Conservation (phyloP, 2,329 filamentous ascomycete species). For the Hansfordia pulvinata region DNA sequence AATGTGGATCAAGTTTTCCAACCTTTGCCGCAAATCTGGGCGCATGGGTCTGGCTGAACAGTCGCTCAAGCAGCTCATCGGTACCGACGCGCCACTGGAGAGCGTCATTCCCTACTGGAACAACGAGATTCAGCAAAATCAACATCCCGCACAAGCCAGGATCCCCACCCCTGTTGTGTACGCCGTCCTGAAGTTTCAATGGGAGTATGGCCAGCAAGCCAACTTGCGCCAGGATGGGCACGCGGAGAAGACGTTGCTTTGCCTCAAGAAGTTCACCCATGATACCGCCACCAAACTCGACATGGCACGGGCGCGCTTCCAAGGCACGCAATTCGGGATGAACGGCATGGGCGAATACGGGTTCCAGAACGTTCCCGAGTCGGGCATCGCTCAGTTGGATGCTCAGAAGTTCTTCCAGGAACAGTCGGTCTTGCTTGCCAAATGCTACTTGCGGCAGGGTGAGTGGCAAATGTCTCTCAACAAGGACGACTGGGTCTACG, state of each 20-base stretch:
- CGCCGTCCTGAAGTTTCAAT: slow-evolving; percentile 93
- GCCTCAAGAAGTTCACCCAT: slow-evolving; percentile 45
- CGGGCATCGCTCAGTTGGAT: slow-evolving; percentile 30
- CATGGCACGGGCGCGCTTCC: slow-evolving; percentile 36
- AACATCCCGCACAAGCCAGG: slow-evolving; percentile 24
- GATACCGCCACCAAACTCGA: slow-evolving; percentile 43
- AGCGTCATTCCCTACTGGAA: slow-evolving; percentile 46
- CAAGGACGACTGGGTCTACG: slow-evolving; percentile 78
- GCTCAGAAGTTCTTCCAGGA: slow-evolving; percentile 41
- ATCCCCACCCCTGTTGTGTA: slow-evolving; percentile 74
- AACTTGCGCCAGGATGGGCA: slow-evolving; percentile 25
- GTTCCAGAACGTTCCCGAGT: slow-evolving; percentile 32
- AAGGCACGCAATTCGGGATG: too few relatives aligned
- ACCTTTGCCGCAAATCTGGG: slow-evolving; percentile 91
- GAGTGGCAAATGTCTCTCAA: slow-evolving; percentile 88
- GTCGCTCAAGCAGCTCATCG: slow-evolving; percentile 82
- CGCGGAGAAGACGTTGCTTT: slow-evolving; percentile 42
- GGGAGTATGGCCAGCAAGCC: slow-evolving; percentile 65
- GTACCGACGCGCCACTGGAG: slow-evolving; percentile 50
- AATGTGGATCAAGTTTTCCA: slow-evolving; percentile 99
- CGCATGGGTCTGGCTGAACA: slow-evolving; percentile 92
- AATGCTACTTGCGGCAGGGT: slow-evolving; percentile 91
- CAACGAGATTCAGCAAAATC: slow-evolving; percentile 19
- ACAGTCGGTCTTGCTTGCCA: slow-evolving; percentile 65
- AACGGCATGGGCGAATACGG: slow-evolving; percentile 33